Conservation (phyloP, 2,329 filamentous ascomycete genomes). For the Fusarium dlaminii region DNA sequence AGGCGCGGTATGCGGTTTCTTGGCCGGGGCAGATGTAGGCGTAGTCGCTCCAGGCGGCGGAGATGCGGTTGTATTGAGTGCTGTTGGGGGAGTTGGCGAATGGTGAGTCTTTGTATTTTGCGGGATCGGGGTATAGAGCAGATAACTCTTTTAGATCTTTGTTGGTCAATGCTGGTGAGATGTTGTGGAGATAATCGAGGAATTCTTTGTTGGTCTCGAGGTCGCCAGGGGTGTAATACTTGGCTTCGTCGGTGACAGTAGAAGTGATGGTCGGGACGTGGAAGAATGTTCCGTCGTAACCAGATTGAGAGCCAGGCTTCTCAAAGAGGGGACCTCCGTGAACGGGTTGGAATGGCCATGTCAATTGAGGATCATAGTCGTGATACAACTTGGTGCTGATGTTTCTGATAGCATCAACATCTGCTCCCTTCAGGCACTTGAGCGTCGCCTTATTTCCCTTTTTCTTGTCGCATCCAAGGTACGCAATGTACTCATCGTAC, state of each 20-base stretch:
- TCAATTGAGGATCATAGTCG: slow-evolving; percentile 51
- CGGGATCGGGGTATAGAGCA: slow-evolving; percentile 50
- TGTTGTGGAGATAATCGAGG: slow-evolving; percentile 49
- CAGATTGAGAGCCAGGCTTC: slow-evolving; percentile 55
- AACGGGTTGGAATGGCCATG: slow-evolving; percentile 60
- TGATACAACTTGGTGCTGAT: slow-evolving; percentile 52
- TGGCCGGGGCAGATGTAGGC: slow-evolving; percentile 56
- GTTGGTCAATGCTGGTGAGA: slow-evolving; percentile 42
- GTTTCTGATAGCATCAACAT: slow-evolving; percentile 48
- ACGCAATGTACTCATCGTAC: slow-evolving; percentile 42
- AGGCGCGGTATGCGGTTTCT: slow-evolving; percentile 54
- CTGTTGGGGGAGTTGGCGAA: slow-evolving; percentile 51
- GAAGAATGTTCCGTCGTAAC: slow-evolving; percentile 50
- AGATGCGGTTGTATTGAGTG: slow-evolving; percentile 56
- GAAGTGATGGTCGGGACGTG: slow-evolving; percentile 51
- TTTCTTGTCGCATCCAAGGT: slow-evolving; percentile 43
- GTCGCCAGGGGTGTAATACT: slow-evolving; percentile 45
- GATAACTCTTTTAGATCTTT: slow-evolving; percentile 44
- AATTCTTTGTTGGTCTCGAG: slow-evolving; percentile 51
- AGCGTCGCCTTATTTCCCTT: slow-evolving; percentile 47
- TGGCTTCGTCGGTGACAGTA: slow-evolving; percentile 49
- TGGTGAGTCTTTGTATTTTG: slow-evolving; percentile 46
- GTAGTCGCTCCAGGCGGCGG: slow-evolving; percentile 56
- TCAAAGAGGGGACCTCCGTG: slow-evolving; percentile 57
- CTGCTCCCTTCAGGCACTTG: slow-evolving; percentile 50